These are phyloP conservation scores for Pseudotsuga menziesii DNA, from an alignment of 75 land plant species.

Conservation along the genomic window DNA sequence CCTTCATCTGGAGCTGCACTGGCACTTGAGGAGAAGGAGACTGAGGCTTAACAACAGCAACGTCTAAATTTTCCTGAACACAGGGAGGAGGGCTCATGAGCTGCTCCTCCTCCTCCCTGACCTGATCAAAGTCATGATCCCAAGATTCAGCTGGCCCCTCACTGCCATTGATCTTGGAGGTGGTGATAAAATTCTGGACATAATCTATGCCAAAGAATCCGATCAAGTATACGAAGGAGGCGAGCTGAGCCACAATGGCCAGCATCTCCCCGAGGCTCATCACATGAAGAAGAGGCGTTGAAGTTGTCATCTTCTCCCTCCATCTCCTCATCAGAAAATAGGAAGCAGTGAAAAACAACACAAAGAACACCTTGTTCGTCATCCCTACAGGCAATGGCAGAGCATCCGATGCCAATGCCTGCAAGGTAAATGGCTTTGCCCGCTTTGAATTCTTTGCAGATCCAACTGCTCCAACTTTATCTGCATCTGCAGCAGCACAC, in stretches of 20 bases:
- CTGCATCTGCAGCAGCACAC: no score
- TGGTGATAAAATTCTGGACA: slow-evolving; percentile 42
- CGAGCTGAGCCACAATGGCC: slow-evolving; percentile 50
- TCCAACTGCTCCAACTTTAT: no score
- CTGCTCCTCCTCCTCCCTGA: background rate
- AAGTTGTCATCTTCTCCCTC: slow-evolving; percentile 77
- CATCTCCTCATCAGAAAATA: slow-evolving; percentile 67
- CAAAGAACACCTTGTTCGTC: slow-evolving; percentile 62
- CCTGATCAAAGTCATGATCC: background rate
- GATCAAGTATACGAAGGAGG: slow-evolving; percentile 70
- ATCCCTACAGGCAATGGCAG: slow-evolving; percentile 53
- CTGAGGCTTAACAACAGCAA: background rate
- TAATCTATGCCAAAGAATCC: slow-evolving; percentile 83
- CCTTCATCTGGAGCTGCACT: no score
- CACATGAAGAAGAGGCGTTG: slow-evolving; percentile 58
- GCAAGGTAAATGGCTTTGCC: background rate
- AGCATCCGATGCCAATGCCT: slow-evolving; percentile 47
- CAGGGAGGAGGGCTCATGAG: background rate
- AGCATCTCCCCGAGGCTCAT: slow-evolving; percentile 51
- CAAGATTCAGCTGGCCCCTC: no score
- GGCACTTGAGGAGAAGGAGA: background rate
- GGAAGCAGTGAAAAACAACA: slow-evolving; percentile 51
- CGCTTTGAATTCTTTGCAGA: no score
- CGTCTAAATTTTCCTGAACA: background rate
- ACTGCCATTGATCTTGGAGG: slow-evolving; percentile 4